Evolutionary conservation across 805 yeast genomes (phyloP).

Genomic region (Yarrowia alimentaria): DNA sequence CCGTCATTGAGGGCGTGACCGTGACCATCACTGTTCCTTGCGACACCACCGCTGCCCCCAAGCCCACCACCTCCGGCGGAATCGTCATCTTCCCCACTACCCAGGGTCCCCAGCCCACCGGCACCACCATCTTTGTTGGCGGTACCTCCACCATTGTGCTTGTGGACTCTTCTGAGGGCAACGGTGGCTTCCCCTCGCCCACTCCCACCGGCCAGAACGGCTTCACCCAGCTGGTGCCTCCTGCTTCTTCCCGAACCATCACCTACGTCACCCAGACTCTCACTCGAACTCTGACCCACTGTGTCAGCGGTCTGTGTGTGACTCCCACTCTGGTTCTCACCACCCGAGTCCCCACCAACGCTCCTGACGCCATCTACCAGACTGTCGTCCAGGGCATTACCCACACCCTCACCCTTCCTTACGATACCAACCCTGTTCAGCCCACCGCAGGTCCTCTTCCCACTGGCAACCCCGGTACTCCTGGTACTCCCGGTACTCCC

Average conservation of each 20-base stretch:
- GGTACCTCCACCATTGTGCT: neutral
- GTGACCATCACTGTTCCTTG: constrained; percentile 22
- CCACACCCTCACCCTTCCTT: constrained; percentile 5
- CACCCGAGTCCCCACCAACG: constrained; percentile 16
- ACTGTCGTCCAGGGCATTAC: constrained; percentile 11
- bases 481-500: neutral
- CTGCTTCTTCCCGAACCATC: too few species aligned
- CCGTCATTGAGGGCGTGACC: constrained; percentile 14
- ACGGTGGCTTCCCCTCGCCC: too few species aligned
- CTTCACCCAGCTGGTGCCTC: too few species aligned
- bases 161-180: too few species aligned
- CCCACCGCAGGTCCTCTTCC: neutral
- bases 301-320: constrained; percentile 1
- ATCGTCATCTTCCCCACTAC: neutral
- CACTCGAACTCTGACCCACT: constrained; percentile 7
- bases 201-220: too few species aligned
- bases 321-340: constrained; percentile 10
- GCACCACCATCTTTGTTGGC: neutral
- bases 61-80: neutral
- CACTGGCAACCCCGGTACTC: neutral
- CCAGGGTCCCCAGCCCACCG: constrained; percentile 8
- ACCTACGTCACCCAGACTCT: constrained; percentile 10
- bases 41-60: constrained; percentile 15
- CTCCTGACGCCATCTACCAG: neutral
- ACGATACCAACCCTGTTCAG: constrained; percentile 13